These are phyloP conservation scores for Trichosanthes truncata DNA, from an alignment of 306 rosid species.

Conservation along the genomic window DNA sequence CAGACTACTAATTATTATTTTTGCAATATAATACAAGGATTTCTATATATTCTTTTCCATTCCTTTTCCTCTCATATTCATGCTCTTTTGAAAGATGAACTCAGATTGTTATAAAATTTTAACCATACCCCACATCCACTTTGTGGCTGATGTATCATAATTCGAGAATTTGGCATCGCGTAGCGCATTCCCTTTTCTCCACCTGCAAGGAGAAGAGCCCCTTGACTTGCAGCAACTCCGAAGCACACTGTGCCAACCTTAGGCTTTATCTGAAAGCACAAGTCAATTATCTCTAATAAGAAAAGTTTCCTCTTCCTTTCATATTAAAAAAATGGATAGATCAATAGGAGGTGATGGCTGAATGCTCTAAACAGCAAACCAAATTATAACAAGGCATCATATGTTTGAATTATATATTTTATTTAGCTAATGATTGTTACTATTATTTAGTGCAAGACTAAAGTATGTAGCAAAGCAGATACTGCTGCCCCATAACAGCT, in stretches of 20 bases:
- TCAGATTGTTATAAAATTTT: background rate
- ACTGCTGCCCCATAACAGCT: background rate
- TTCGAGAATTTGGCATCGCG: constrained; percentile 95
- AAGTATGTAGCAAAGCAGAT: background rate
- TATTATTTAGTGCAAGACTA: background rate
- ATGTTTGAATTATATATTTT: background rate
- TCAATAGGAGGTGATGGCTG: background rate
- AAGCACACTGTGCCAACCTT: constrained; percentile 93
- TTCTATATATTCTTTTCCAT: background rate
- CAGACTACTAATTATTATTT: background rate
- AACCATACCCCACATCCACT: constrained; percentile 80
- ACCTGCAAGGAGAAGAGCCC: constrained; percentile 95
- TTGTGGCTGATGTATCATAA: constrained; percentile 96
- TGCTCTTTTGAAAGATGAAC: constrained; percentile 7
- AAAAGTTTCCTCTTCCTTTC: background rate
- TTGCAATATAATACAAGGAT: background rate
- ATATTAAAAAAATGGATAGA: background rate
- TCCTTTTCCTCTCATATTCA: background rate
- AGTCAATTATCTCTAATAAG: background rate
- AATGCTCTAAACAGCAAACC: background rate
- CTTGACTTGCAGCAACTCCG: constrained; percentile 98
- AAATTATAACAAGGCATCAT: background rate
- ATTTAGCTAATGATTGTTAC: background rate
- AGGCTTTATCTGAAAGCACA: constrained; percentile 74
- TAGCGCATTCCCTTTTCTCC: constrained; percentile 99